Evolutionary conservation across 2,329 filamentous ascomycete genomes (phyloP), one percentile per base, ranked within the genome.

Genomic region (Fusarium nanum): DNA sequence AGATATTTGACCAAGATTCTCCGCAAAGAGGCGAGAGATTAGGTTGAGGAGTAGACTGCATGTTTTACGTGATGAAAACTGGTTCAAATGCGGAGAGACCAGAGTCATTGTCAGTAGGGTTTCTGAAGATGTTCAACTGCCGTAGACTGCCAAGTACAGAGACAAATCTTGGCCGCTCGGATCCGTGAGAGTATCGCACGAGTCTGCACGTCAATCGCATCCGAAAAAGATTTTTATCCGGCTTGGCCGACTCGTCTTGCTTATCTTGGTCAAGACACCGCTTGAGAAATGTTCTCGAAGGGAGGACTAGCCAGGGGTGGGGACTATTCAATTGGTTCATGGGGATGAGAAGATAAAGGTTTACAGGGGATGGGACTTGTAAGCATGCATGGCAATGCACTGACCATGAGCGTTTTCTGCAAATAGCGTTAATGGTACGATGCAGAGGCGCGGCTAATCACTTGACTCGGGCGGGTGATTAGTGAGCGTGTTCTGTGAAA

Each of bases 1-100:
- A 53, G 49, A 53, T 34, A 52, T 23, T 40, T 37, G 20, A 8
- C 8, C 57, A 30, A 67, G 66, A 67, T 70, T 70, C 67, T 70
- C 67, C 67, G 67, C 67, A 69, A 56, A 70, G 49, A 53, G 44
- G 49, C n/a, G 34, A 69, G 52, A 70, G 67, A 70, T 70, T 70
- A 67, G 25, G 67, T 70, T 70, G 67, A 70, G 67, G 67, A 70
- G 66, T 54, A 53, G 61, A 37, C 57, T 48, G 60, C 50, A 25
- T 18, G 37, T 56, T 55, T 70, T 70, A 70, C 67, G 67, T 70
- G 28, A 30, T 30, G 28, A 30, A 25, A 70, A 67, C 42, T 20
- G 16, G 22, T 12, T 8, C 23, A 62, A 69, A 70, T 70, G 67
- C 67, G 67, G 67, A 69, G 66, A 46, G 44, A 42, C 28, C 28